Evolutionary conservation across 2,329 filamentous ascomycete species (phyloP).

Genomic region (Pseudogymnoascus sp.): DNA sequence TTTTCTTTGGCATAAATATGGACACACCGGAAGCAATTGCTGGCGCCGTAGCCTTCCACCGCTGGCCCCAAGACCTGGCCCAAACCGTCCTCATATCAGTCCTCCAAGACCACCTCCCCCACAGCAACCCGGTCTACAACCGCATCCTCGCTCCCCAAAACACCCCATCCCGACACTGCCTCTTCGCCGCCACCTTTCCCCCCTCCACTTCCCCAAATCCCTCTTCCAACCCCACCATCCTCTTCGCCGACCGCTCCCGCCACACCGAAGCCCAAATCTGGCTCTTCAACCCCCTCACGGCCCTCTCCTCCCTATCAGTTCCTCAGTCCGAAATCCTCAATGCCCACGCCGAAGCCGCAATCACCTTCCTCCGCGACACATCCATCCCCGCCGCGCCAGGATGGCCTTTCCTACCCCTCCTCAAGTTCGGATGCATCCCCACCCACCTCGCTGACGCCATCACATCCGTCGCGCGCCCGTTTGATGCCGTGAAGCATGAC

Average conservation of each 20-base stretch:
- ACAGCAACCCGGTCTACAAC: conserved; percentile 24
- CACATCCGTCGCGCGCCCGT: conserved; percentile 9
- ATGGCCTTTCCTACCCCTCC: conserved; percentile 23
- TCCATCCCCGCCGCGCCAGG: conserved; percentile 24
- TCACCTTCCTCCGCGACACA: conserved; percentile 19
- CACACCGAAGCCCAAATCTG: conserved; percentile 26
- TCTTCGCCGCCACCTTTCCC: conserved; percentile 23
- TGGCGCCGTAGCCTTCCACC: conserved; percentile 1
- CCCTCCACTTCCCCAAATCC: not conserved
- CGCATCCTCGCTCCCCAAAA: conserved; percentile 26
- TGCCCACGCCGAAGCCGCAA: conserved; percentile 12
- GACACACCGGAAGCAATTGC: not conserved
- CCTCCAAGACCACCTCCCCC: conserved; percentile 21
- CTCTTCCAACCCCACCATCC: conserved; percentile 18
- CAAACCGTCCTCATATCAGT: conserved; percentile 18
- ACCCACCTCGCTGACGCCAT: conserved; percentile 15
- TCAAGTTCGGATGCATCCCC: conserved; percentile 22
- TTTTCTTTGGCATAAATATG: not conserved
- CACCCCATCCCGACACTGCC: conserved; percentile 20
- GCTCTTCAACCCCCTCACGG: conserved; percentile 24
- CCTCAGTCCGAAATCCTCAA: conserved; percentile 9
- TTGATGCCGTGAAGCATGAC: conserved; percentile 13
- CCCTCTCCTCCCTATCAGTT: not conserved
- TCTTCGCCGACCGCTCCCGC: conserved; percentile 26
- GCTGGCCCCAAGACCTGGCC: conserved; percentile 17